phyloP scores from a whole-genome alignment of 345 rosid species.

The Dovyalis caffra region DNA sequence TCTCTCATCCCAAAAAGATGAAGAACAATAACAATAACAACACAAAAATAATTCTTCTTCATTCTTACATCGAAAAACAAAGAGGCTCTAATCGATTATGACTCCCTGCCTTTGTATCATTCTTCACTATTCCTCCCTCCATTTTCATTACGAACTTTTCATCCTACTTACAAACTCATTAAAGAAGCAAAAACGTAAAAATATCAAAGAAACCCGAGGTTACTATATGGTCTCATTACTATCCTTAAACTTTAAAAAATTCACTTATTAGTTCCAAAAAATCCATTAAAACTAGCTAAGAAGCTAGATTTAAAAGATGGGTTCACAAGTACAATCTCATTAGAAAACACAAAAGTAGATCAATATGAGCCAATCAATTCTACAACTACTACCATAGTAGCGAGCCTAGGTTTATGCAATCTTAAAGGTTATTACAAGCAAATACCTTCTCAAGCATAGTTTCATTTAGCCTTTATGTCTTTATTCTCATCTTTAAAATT shows the following conservation, averaged over 20 bases:
- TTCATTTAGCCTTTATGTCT: too few relatives aligned
- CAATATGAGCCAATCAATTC: not conserved
- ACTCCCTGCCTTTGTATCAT: slow-evolving; percentile 76
- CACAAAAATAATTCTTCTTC: slow-evolving; percentile 90
- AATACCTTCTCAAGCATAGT: too few relatives aligned
- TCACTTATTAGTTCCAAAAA: slow-evolving; percentile 30
- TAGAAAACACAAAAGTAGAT: not conserved
- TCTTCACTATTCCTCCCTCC: slow-evolving; percentile 61
- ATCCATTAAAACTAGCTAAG: not conserved
- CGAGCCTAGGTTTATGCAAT: slow-evolving; percentile 40
- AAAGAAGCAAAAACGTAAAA: not conserved
- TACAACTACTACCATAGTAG: slow-evolving; percentile 17
- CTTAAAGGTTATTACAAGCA: slow-evolving; percentile 49
- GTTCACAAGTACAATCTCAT: slow-evolving; percentile 6
- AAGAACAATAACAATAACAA: slow-evolving; percentile 60
- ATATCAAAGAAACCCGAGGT: not conserved
- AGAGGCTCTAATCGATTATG: slow-evolving; percentile 75
- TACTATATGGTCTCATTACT: slow-evolving; percentile 43
- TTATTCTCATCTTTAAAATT: too few relatives aligned
- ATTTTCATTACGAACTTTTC: not conserved
- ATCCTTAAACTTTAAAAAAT: slow-evolving; percentile 42
- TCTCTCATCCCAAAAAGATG: slow-evolving; percentile 33
- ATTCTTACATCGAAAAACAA: slow-evolving; percentile 89
- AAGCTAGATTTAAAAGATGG: slow-evolving; percentile 5
- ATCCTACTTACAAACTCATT: not conserved